Base-by-base conservation (phyloP, 306 rosid species). In the Lathyrus aphaca region DNA sequence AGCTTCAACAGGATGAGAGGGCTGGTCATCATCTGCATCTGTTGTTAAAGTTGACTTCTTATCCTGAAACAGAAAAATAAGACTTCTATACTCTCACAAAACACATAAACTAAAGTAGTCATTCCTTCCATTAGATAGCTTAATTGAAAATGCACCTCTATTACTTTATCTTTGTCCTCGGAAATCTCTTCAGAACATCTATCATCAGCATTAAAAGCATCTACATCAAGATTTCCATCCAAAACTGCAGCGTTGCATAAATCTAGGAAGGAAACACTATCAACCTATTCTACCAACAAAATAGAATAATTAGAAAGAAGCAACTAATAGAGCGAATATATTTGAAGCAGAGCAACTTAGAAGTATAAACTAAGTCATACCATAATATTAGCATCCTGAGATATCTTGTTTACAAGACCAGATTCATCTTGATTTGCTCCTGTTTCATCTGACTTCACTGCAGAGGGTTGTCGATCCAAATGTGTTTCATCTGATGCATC, bases 261-360 rank as follows among this genome's bases (percentile, higher is more conserved):
- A 29, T 73, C 72, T 69, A 29, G 71, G 69, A 49, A 61, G 72
- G 74, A 68, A 66, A 63, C 79, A 72, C 48, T 61, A 68, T 76
- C 68, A 73, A 25, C 85, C 96, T 91, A 67, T 78, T 84, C 45
- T 68, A 60, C 37, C 77, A 85, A 81, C 40, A 79, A 32, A 67
- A 64, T 56, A 67, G 23, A 79, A 53, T 39, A 69, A 60, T 68
- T 51, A 72, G 69, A 44, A 42, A 45, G 8, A 13, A 39, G 53
- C 19, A 40, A 48, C 12, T 46, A 56, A 48, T 12, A 58, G 45
- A 46, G 57, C 37, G 55, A 65, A 40, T 42, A 56, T 49, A 50
- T 10, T 12, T 58, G 49, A 69, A 11, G 74, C 42, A 39, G 12
- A 44, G 55, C n/a, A 58, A 61, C 25, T 50, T 58, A 17, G 8